Evolutionary conservation across 2,329 filamentous ascomycete genomes (phyloP).

Genomic region (Penicillium sp.): DNA sequence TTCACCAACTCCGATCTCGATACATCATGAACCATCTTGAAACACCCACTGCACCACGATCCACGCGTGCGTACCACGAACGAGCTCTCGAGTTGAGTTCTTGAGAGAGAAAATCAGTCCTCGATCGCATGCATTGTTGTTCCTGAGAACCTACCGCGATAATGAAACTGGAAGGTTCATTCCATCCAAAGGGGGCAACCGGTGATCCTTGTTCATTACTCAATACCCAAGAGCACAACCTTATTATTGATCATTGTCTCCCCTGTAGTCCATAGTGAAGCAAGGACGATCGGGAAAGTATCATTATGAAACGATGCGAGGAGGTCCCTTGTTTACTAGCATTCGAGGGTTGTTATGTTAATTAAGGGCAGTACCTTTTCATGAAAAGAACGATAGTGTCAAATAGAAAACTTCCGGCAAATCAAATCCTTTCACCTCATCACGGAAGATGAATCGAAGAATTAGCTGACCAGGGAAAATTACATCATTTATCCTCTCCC

Average conservation of each 20-base stretch:
- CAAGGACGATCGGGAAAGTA: constrained; percentile 33
- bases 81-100: neutral
- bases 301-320: constrained; percentile 30
- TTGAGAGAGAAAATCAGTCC: neutral
- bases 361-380: neutral
- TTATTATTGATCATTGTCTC: constrained; percentile 7
- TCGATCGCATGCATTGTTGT: constrained; percentile 25
- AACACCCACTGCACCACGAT: constrained; percentile 16
- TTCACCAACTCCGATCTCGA: constrained; percentile 15
- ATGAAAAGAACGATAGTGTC: neutral
- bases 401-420: neutral
- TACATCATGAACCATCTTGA: constrained; percentile 25
- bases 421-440: neutral
- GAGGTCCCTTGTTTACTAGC: constrained; percentile 9
- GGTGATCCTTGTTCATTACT: neutral
- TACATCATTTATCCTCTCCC: neutral
- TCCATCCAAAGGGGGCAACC: constrained; percentile 19
- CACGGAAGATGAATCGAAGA: neutral
- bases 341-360: constrained; percentile 2
- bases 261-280: constrained; percentile 33
- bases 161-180: neutral
- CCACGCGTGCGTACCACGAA: neutral
- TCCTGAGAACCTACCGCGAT: constrained; percentile 25
- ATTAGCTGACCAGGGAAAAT: neutral
- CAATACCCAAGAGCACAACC: neutral